These are phyloP conservation scores for Plasmodium gonderi DNA, from an alignment of 169 alveolate species.

Conservation along the genomic window DNA sequence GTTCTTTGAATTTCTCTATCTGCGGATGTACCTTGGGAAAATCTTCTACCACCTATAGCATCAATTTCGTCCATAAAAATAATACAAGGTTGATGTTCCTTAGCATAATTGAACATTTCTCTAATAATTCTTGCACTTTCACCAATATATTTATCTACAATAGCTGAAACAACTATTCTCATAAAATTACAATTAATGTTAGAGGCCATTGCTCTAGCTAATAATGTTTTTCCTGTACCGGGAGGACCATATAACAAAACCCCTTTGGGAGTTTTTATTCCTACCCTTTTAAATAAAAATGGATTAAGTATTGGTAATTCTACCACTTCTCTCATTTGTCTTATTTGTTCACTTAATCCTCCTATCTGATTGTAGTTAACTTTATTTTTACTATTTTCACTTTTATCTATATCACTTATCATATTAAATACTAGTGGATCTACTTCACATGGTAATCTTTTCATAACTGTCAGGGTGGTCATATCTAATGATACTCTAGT, in stretches of 20 bases:
- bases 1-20: conserved; percentile 99
- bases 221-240: conserved; percentile 99
- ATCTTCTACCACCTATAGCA: conserved; percentile 99
- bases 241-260: conserved; percentile 99
- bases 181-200: conserved; percentile 97
- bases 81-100: conserved; percentile 99
- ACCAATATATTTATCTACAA: conserved; percentile 99
- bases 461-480: conserved; percentile 98
- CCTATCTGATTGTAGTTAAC: conserved; percentile 89
- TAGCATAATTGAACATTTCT: conserved; percentile 99
- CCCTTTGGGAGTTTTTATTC: conserved; percentile 99
- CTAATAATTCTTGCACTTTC: conserved; percentile 99
- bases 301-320: conserved; percentile 99
- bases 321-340: conserved; percentile 98
- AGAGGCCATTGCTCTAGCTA: conserved; percentile 99
- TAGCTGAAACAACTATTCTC: conserved; percentile 99
- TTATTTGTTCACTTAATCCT: conserved; percentile 97
- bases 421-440: conserved; percentile 98
- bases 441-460: conserved; percentile 97
- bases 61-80: conserved; percentile 99
- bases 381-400: conserved; percentile 73
- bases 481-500: conserved; percentile 98
- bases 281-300: conserved; percentile 97
- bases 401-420: conserved; percentile 94
- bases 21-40: conserved; percentile 98